Evolutionary conservation across 139 green algal species (phyloP).

Genomic region (Coelastrella sp.): DNA sequence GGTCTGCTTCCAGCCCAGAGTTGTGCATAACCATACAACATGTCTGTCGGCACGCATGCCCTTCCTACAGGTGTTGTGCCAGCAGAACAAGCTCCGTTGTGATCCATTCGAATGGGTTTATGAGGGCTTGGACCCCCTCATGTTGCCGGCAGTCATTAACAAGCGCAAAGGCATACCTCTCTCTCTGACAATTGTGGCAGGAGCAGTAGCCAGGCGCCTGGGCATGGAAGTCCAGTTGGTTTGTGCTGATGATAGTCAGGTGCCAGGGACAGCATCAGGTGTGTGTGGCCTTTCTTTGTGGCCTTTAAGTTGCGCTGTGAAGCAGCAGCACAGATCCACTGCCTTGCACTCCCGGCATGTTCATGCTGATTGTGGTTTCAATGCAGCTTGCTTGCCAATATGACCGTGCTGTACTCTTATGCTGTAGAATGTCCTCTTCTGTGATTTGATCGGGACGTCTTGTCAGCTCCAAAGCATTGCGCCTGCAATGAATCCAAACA

Average conservation of each 20-base stretch:
- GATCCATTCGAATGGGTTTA: slow-evolving; percentile 88
- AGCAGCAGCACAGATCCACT: not conserved
- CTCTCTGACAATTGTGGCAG: slow-evolving; percentile 53
- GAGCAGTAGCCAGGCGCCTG: slow-evolving; percentile 54
- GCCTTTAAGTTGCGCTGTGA: not conserved
- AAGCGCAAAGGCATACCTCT: slow-evolving; percentile 56
- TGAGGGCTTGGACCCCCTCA: slow-evolving; percentile 70
- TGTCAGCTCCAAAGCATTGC: too few species aligned
- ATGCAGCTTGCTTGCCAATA: not conserved
- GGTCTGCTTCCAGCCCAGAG: not conserved
- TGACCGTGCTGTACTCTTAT: too few species aligned
- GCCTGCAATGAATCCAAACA: too few species aligned
- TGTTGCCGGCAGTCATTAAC: slow-evolving; percentile 52
- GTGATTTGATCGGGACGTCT: too few species aligned
- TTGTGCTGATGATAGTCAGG: slow-evolving; percentile 12
- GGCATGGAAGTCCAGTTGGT: slow-evolving; percentile 56
- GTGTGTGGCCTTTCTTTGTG: not conserved
- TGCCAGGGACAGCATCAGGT: slow-evolving; percentile 31
- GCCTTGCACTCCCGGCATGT: not conserved
- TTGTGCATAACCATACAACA: not conserved
- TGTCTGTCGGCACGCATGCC: not conserved
- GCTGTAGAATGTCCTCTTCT: too few species aligned
- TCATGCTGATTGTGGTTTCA: not conserved
- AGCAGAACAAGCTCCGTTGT: slow-evolving; percentile 13
- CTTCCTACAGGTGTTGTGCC: slow-evolving; percentile 23